Conservation (phyloP, 148 eudicot species). For the Pharnaceum exiguum region DNA sequence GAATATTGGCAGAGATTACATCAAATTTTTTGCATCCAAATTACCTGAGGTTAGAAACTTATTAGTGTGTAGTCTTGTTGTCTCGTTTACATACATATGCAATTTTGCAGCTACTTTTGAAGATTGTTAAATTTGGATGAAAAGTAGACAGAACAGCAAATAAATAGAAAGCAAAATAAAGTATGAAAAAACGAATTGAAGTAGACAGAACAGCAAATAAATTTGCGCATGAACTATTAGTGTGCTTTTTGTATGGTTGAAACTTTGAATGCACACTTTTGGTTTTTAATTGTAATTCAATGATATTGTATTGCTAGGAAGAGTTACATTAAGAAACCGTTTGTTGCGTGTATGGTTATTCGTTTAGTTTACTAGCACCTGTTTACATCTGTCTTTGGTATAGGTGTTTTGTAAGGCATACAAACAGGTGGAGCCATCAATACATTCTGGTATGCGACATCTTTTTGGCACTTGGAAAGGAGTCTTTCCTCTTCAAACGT, state of each 20-base stretch:
- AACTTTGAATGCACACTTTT: too few species aligned
- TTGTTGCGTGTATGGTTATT: background rate
- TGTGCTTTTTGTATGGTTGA: too few species aligned
- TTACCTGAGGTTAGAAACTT: conserved; percentile 82
- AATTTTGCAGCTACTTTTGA: background rate
- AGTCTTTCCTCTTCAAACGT: conserved; percentile 83
- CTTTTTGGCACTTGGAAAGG: conserved; percentile 98
- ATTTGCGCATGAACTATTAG: too few species aligned
- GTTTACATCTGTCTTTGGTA: conserved; percentile 12
- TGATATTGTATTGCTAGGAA: too few species aligned
- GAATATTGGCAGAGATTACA: conserved; percentile 94
- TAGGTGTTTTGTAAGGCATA: conserved; percentile 98
- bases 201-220: too few species aligned
- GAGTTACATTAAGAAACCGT: background rate
- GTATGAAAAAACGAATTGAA: too few species aligned
- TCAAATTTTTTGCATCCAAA: conserved; percentile 76
- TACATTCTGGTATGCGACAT: conserved; percentile 77
- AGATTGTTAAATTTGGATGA: background rate
- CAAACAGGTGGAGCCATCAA: conserved; percentile 75
- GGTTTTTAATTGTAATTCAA: too few species aligned
- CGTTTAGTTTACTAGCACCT: background rate
- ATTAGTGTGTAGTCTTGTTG: conserved; percentile 2
- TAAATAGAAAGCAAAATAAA: too few species aligned
- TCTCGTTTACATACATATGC: background rate
- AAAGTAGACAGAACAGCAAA: too few species aligned